Base-by-base conservation (phyloP, 2,329 filamentous ascomycete genomes). In the Apiospora marii region DNA sequence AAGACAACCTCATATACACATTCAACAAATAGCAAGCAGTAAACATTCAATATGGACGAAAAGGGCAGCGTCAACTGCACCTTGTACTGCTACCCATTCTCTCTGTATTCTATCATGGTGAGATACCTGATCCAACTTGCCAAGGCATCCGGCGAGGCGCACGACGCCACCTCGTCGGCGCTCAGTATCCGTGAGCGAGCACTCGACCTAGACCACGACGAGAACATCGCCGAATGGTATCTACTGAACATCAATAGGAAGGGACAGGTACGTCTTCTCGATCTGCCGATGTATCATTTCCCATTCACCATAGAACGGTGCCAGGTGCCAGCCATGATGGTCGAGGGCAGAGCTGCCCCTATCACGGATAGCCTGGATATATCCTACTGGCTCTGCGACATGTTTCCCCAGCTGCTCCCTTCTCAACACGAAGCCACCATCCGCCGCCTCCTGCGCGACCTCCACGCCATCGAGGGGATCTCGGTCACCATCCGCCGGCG, bases 21-120 rank as follows among this genome's bases (percentile, higher is more conserved):
- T 37, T 41, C 19, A 64, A 37, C 53, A 16, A 16, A 22, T 22
- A 49, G 8, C 48, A 19, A 22, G 14, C 44, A 34, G 58, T n/a
- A 4, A 41, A 2, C 10, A 41, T 10, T 10, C 58, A 24, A 41
- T 3, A 61, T n/a, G 48, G 24, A 51, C n/a, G 16, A 30, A 22
- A 61, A 2, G 10, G 16, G 16, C 10, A 14, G 22, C 13, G n/a
- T 24, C 46, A 14, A 68, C 16, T 72, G 69, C 46, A 64, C 41
- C 34, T 22, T 73, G 8, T 69, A 71, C 64, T 48, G 70, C 5
- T 73, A 69, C 30, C 72, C 72, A 6, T 73, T 69, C 69, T 73
- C 72, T 1, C 64, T 73, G 14, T 73, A 73, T 43, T 73, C 72
- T 1, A 73, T 73, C 19, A 73, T 73, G 69, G 69, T 70, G 7